phyloP scores from a whole-genome alignment of 1,139 yeast genomes.

The Magnusiomyces fungicola region DNA sequence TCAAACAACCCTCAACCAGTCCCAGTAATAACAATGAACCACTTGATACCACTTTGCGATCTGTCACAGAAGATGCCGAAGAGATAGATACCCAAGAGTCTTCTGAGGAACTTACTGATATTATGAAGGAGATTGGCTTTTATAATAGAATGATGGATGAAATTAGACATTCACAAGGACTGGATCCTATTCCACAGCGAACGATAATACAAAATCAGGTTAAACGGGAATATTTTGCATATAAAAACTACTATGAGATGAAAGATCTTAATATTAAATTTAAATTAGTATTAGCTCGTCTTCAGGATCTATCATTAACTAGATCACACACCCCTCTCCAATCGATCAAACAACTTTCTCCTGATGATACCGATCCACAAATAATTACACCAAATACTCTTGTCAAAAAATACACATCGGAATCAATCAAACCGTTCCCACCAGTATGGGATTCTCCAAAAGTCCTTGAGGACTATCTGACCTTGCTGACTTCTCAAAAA shows the following conservation, averaged over 20 bases:
- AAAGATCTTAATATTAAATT: slow-evolving; percentile 6
- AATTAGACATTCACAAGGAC: slow-evolving; percentile 14
- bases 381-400: not conserved
- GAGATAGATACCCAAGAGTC: too few relatives aligned
- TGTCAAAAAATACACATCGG: slow-evolving; percentile 9
- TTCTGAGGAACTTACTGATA: not conserved
- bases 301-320: slow-evolving; percentile 8
- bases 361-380: slow-evolving; percentile 5
- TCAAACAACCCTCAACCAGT: too few relatives aligned
- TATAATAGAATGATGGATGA: slow-evolving; percentile 15
- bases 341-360: slow-evolving; percentile 2
- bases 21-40: too few relatives aligned
- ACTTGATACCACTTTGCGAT: too few relatives aligned
- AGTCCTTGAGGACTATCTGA: slow-evolving; percentile 14
- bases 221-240: slow-evolving; percentile 4
- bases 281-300: slow-evolving; percentile 8
- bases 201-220: slow-evolving; percentile 1
- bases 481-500: slow-evolving; percentile 11
- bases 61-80: too few relatives aligned
- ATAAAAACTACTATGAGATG: slow-evolving; percentile 13
- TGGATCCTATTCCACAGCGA: slow-evolving; percentile 4
- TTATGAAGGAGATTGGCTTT: slow-evolving; percentile 9
- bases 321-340: slow-evolving; percentile 3
- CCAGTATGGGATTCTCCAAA: slow-evolving; percentile 14
- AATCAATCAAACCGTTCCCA: slow-evolving; percentile 16